phyloP scores from a whole-genome alignment of 2,329 filamentous ascomycete species.

The Colletotrichum falcatum region DNA sequence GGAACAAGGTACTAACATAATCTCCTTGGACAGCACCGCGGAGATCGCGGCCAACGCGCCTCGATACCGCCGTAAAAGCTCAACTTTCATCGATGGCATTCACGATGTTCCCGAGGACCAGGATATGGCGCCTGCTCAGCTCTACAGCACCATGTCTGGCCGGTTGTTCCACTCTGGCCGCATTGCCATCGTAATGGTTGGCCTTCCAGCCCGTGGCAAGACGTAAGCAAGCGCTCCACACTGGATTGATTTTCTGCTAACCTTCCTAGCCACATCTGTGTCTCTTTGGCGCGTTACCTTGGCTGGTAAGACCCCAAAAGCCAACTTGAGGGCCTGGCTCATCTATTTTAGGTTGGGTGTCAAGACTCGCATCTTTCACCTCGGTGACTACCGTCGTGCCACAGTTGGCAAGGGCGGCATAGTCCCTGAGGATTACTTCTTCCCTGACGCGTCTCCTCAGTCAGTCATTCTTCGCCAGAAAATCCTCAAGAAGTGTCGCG shows the following conservation, averaged over 20 bases:
- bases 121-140: conserved; percentile 90
- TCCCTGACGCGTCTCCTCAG: conserved; percentile 90
- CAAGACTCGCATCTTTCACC: conserved; percentile 96
- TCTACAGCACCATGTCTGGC: conserved; percentile 98
- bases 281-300: conserved; percentile 93
- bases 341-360: conserved; percentile 79
- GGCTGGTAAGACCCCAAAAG: conserved; percentile 74
- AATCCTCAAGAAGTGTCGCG: conserved; percentile 95
- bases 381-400: conserved; percentile 94
- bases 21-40: conserved; percentile 72
- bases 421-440: conserved; percentile 98
- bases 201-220: conserved; percentile 93
- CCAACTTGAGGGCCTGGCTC: conserved; percentile 34
- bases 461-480: conserved; percentile 96
- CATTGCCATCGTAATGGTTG: conserved; percentile 97
- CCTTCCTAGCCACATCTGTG: conserved; percentile 82
- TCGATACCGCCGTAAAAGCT: conserved; percentile 90
- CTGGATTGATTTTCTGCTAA: conserved; percentile 6
- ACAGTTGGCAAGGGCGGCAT: conserved; percentile 86
- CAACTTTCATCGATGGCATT: conserved; percentile 96
- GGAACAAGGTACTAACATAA: conserved; percentile 46
- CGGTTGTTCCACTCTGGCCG: conserved; percentile 96
- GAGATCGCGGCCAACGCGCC: conserved; percentile 93
- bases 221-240: conserved; percentile 68
- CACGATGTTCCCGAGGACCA: conserved; percentile 88